Evolutionary conservation across 352 stramenopile genomes (phyloP), one percentile per base, ranked within the genome.

Genomic region (Phytophthora citrophthora): DNA sequence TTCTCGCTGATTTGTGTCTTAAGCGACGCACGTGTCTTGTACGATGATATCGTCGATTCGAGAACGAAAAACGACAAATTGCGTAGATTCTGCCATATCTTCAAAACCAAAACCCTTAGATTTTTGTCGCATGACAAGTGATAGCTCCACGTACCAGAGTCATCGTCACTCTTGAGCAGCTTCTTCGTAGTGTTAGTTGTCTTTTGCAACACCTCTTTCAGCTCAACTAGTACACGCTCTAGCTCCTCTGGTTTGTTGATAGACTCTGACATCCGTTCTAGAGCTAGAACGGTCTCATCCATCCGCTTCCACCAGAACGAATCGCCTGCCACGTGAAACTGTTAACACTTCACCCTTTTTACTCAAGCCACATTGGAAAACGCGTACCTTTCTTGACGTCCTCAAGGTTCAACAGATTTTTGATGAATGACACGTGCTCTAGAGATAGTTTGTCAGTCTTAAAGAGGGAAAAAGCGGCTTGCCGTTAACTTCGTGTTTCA

Each of bases 161-260:
- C 34, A 27, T 45, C 15, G 18, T 64, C 44, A 10, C 38, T 48
- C 6, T 68, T 69, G 9, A 58, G 43, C 13, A 68, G 18, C 20
- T 16, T 55, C 34, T 50, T 56, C n/a, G 68, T 54, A 43, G 29
- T 49, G 45, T 59, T 26, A 5, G 56, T 44, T 10, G 70, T 63
- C 43, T 78, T 70, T 29, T 72, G 64, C 5, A 90, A 58, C 27
- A 92, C 54, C 18, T 72, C 48, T 56, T 79, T 86, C 18, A 87
- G 77, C 26, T 89, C 77, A 23, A 64, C 61, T 32, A 90, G 47
- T 8, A 92, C 59, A 2, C 73, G 62, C 46, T 89, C 74, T 24
- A 90, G 67, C 49, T 90, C 79, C 18, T 89, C 71, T 0, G 77
- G 77, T n/a, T 84, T 84, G 27, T 77, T 85, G 4, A 89, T 76